A percentile compares a stretch with the other conserved stretches of the same genome.
phyloP scores from a whole-genome alignment of 2,329 filamentous ascomycete genomes.

The Pseudogymnoascus sp. region DNA sequence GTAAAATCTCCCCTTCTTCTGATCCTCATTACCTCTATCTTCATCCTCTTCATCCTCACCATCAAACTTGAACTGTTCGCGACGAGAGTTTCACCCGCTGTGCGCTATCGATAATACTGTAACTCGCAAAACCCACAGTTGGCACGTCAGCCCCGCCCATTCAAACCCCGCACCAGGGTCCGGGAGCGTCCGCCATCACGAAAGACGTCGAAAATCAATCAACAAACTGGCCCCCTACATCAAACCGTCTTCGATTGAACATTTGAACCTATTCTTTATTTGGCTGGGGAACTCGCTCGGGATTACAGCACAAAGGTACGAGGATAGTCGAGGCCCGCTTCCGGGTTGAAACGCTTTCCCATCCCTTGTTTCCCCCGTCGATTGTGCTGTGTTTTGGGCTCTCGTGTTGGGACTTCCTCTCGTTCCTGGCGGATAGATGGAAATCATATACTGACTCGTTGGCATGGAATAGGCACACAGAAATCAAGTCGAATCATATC shows the following conservation, averaged over 20 bases:
- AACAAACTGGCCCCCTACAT: slow-evolving; percentile 4
- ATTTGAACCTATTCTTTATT: neutral
- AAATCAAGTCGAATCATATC: neutral
- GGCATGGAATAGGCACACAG: neutral
- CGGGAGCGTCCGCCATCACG: slow-evolving; percentile 4
- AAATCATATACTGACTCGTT: neutral
- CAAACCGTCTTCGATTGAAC: neutral
- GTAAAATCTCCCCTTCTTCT: neutral
- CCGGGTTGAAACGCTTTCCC: neutral
- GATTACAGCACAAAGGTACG: neutral
- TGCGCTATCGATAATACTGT: slow-evolving; percentile 6
- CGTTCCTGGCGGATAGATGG: neutral
- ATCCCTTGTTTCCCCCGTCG: neutral
- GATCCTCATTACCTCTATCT: no score
- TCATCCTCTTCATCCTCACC: neutral
- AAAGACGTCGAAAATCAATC: slow-evolving; percentile 4
- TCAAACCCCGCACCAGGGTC: slow-evolving; percentile 6
- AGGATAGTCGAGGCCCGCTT: neutral
- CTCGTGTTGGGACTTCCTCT: neutral
- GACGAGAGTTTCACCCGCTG: neutral
- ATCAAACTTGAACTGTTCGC: neutral
- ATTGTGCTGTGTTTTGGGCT: neutral
- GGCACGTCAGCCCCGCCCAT: slow-evolving; percentile 5
- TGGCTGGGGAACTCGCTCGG: neutral
- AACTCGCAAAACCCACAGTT: slow-evolving; percentile 4